These are phyloP conservation scores for Sugiyamaella neomexicana DNA, from an alignment of 1,139 yeast species.

Conservation along the genomic window DNA sequence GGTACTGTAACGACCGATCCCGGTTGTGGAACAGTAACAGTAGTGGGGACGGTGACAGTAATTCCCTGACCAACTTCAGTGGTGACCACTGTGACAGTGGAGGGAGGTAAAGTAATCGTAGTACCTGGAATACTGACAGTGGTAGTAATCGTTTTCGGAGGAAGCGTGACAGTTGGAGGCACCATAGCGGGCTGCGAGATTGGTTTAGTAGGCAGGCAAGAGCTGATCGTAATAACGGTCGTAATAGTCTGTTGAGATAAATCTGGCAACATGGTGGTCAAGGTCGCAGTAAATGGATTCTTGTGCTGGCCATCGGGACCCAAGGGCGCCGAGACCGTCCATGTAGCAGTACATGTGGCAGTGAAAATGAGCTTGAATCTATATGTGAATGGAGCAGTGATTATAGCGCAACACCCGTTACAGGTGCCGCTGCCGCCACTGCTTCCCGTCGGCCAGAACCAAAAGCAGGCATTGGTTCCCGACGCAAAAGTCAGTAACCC, in stretches of 20 bases:
- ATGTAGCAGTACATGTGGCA: constrained; percentile 26
- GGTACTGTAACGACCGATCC: constrained; percentile 18
- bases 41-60: constrained; percentile 12
- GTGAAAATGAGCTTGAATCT: constrained; percentile 26
- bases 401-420: constrained; percentile 34
- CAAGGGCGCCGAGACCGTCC: constrained; percentile 36
- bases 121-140: constrained; percentile 7
- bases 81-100: constrained; percentile 12
- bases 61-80: background rate
- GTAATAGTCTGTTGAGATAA: constrained; percentile 22
- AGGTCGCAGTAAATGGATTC: constrained; percentile 34
- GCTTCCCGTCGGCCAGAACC: constrained; percentile 29
- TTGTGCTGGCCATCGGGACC: constrained; percentile 27
- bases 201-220: constrained; percentile 22
- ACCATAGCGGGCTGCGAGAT: constrained; percentile 16
- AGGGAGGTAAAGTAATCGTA: constrained; percentile 17
- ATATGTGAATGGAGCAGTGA: constrained; percentile 28
- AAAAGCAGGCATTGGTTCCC: constrained; percentile 28
- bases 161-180: constrained; percentile 13
- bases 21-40: constrained; percentile 11
- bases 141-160: constrained; percentile 13
- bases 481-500: constrained; percentile 23
- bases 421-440: constrained; percentile 30
- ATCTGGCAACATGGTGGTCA: constrained; percentile 32
- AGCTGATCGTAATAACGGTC: constrained; percentile 25